Percentiles rank a stretch among this genome's conserved stretches.
phyloP scores from a whole-genome alignment of 345 rosid species.

The Populus pruinosa region DNA sequence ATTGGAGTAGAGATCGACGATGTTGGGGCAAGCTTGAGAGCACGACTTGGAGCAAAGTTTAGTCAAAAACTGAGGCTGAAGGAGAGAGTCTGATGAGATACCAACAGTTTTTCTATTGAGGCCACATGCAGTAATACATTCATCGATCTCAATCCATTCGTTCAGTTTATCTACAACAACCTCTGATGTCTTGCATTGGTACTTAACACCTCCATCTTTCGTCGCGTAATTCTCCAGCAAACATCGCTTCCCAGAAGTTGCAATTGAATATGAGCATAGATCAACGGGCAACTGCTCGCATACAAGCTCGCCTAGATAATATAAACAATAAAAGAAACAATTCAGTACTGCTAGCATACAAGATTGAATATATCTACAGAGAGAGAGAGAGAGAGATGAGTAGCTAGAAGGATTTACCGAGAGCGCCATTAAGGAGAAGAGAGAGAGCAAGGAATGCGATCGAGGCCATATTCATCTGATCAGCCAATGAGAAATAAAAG shows the following conservation, averaged over 20 bases:
- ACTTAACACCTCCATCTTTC: slow-evolving; percentile 6
- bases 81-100: slow-evolving; percentile 30
- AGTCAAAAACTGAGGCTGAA: slow-evolving; percentile 24
- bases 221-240: slow-evolving; percentile 22
- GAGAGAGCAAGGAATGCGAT: slow-evolving; percentile 21
- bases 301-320: slow-evolving; percentile 24
- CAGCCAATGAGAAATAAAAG: background rate
- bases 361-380: too few relatives aligned
- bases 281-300: slow-evolving; percentile 34
- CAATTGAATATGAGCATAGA: slow-evolving; percentile 23
- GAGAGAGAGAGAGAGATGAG: background rate
- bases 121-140: slow-evolving; percentile 25
- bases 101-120: slow-evolving; percentile 26
- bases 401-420: slow-evolving; percentile 17
- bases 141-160: slow-evolving; percentile 25
- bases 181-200: slow-evolving; percentile 35
- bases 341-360: too few relatives aligned
- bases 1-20: slow-evolving; percentile 35
- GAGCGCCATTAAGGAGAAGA: slow-evolving; percentile 27
- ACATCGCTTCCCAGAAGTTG: slow-evolving; percentile 33
- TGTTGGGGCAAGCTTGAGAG: slow-evolving; percentile 26
- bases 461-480: slow-evolving; percentile 4
- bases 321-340: background rate
- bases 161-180: slow-evolving; percentile 17
- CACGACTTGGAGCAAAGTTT: slow-evolving; percentile 32